Evolutionary conservation across 2,329 filamentous ascomycete species (phyloP), one percentile per base, ranked within the genome.

Genomic region (Alternaria brassicae): DNA sequence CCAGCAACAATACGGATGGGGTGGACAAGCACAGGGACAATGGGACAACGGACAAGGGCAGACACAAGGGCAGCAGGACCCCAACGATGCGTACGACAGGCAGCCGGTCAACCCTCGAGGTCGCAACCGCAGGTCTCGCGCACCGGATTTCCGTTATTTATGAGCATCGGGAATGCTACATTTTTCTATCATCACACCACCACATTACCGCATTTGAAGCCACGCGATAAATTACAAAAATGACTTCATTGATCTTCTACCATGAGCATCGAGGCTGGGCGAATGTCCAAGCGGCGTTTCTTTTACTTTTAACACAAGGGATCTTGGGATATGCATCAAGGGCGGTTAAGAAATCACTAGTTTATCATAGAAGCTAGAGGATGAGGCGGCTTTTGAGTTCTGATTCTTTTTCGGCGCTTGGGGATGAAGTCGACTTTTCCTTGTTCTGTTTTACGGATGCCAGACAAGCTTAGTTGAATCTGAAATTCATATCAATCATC

Each of bases 171-270:
- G 30, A 40, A 34, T 25, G 23, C 7, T 34, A 25, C 42, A 59
- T 44, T 23, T 27, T 40, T 51, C 51, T 37, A 51, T 44, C 55
- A 56, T 50, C 19, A 32, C 13, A 23, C 36, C 50, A 53, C 54
- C 44, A 30, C 7, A 15, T 47, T 37, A 52, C 41, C 47, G 42
- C 41, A 39, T 52, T n/a, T 44, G 27, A 56, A 37, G 32, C 42
- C 37, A 53, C 44, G 50, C 13, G 27, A 52, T 55, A 56, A 37
- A 37, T 41, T 67, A 60, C 44, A 23, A 47, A 62, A 61, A 97
- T 97, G 93, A 88, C 92, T 77, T 97, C 94, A 58, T 98, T 93
- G 69, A 94, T 99, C 76, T 97, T 97, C 82, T 98, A 97, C 91
- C 97, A 96, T n/a, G 44, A 25, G 30, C 19, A 48, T 48, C 30